Percentiles rank a stretch among this genome's conserved stretches.
Evolutionary conservation across 352 stramenopile species (phyloP).

Genomic region (Pythium rhizo-oryzae): DNA sequence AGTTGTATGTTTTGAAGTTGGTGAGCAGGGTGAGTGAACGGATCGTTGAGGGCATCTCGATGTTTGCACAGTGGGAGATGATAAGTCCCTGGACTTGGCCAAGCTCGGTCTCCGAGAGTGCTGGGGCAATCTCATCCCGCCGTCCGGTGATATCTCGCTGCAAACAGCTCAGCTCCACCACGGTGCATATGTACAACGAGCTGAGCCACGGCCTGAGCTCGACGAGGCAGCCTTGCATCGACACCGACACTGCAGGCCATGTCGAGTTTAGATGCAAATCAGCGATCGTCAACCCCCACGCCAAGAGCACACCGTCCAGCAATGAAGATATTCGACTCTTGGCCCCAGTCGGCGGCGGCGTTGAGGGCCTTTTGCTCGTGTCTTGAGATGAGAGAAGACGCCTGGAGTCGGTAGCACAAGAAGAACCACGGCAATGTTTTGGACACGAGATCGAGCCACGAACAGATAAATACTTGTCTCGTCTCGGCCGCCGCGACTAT

Average conservation of each 20-base stretch:
- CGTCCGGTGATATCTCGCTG: not conserved
- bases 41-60: conserved; percentile 13
- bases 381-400: not conserved
- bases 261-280: conserved; percentile 9
- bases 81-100: not conserved
- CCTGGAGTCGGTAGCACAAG: conserved; percentile 11
- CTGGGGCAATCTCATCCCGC: not conserved
- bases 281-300: conserved; percentile 15
- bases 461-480: conserved; percentile 23
- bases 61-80: conserved; percentile 8
- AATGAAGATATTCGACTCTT: not conserved
- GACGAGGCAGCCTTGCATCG: conserved; percentile 11
- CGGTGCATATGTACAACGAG: conserved; percentile 18
- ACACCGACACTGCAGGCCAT: not conserved
- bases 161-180: conserved; percentile 28
- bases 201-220: conserved; percentile 25
- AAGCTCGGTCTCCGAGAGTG: not conserved
- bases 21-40: not conserved
- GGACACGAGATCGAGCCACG: conserved; percentile 20
- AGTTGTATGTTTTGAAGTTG: conserved; percentile 21
- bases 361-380: not conserved
- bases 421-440: conserved; percentile 18
- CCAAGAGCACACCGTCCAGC: conserved; percentile 4
- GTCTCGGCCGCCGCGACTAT: conserved; percentile 2
- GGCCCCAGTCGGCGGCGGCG: not conserved